Percentiles rank a stretch among this genome's conserved stretches.
phyloP scores from a whole-genome alignment of 345 rosid genomes.

The Sisymbrium irio region DNA sequence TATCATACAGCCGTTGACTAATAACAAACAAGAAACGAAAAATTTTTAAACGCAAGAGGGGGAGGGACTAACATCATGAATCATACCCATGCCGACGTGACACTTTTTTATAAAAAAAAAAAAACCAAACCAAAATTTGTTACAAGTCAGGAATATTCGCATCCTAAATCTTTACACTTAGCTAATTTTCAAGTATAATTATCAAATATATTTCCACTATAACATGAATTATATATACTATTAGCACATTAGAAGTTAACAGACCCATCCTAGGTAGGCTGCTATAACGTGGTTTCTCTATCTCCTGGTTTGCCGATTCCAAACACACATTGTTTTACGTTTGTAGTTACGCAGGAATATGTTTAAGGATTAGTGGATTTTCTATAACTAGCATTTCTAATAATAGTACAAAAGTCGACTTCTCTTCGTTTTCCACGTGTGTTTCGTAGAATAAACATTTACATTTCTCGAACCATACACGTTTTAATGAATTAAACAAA shows the following conservation, averaged over 20 bases:
- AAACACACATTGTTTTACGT: background rate
- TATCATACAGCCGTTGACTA: background rate
- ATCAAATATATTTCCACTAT: background rate
- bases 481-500: too few relatives aligned
- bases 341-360: background rate
- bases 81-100: background rate
- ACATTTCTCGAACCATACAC: too few relatives aligned
- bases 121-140: background rate
- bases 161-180: background rate
- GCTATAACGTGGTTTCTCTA: background rate
- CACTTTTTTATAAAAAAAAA: background rate
- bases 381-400: too few relatives aligned
- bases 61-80: background rate
- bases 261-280: background rate
- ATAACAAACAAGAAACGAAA: background rate
- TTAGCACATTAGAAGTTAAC: background rate
- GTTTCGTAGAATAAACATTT: background rate
- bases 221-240: background rate
- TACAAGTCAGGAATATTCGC: background rate
- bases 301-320: background rate
- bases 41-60: background rate
- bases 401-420: background rate
- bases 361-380: too few relatives aligned
- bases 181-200: background rate
- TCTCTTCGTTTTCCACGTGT: conserved; percentile 20